Evolutionary conservation across 371 early-diverging fungal genomes (phyloP).

Genomic region (Mucor saturninus): DNA sequence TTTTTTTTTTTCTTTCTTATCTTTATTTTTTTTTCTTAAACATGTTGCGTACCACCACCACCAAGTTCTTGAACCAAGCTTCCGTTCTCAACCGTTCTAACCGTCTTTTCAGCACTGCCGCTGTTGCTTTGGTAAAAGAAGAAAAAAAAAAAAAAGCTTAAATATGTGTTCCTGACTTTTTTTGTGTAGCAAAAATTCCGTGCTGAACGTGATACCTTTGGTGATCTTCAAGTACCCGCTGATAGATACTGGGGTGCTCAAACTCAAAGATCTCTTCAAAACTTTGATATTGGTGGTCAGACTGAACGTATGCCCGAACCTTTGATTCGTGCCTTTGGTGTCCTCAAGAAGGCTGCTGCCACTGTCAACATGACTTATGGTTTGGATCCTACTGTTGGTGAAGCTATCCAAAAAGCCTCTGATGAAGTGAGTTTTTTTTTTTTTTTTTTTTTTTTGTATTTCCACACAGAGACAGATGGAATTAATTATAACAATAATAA

Average conservation of each 20-base stretch:
- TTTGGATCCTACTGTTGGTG: constrained; percentile 66
- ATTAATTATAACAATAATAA: background rate
- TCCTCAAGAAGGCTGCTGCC: constrained; percentile 89
- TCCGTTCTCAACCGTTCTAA: constrained; percentile 21
- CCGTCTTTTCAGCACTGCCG: constrained; percentile 38
- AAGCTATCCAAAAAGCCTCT: constrained; percentile 81
- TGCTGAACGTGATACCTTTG: constrained; percentile 86
- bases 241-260: constrained; percentile 92
- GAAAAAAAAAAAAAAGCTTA: background rate
- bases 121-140: constrained; percentile 32
- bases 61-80: constrained; percentile 25
- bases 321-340: constrained; percentile 84
- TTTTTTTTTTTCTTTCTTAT: constrained; percentile 15
- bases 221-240: constrained; percentile 83
- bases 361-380: constrained; percentile 82
- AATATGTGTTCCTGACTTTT: constrained; percentile 2
- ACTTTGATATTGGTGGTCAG: constrained; percentile 87
- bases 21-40: constrained; percentile 2
- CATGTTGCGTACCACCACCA: constrained; percentile 30
- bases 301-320: constrained; percentile 86
- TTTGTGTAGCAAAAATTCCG: constrained; percentile 57
- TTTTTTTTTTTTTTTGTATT: constrained; percentile 10
- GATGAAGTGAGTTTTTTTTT: constrained; percentile 56
- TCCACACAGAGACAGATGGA: background rate
- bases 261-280: constrained; percentile 82